Conservation (phyloP, 1,284 basidiomycete species). For the Leccinum solheimii region DNA sequence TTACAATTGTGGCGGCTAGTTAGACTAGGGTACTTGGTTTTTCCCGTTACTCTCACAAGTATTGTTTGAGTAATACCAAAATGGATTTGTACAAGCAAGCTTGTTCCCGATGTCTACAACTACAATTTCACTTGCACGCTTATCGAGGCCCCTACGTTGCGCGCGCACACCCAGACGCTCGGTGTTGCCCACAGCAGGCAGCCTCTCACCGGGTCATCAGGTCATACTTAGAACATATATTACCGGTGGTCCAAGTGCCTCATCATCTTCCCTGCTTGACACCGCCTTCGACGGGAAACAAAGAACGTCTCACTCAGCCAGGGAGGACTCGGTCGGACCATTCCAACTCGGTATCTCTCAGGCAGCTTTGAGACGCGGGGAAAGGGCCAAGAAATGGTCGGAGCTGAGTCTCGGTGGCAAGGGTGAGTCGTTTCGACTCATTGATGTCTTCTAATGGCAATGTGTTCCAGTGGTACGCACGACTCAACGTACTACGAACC, state of each 20-base stretch:
- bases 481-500: slow-evolving; percentile 77
- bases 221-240: slow-evolving; percentile 41
- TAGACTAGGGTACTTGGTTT: not conserved
- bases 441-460: slow-evolving; percentile 1
- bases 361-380: slow-evolving; percentile 51
- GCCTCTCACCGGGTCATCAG: not conserved
- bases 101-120: slow-evolving; percentile 11
- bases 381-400: slow-evolving; percentile 74
- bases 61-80: not conserved
- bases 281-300: slow-evolving; percentile 67
- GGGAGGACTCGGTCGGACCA: slow-evolving; percentile 71
- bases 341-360: slow-evolving; percentile 78
- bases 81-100: not conserved
- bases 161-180: not conserved
- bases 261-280: slow-evolving; percentile 59
- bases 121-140: slow-evolving; percentile 5
- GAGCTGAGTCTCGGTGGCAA: slow-evolving; percentile 82
- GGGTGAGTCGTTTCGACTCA: slow-evolving; percentile 48
- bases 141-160: slow-evolving; percentile 10
- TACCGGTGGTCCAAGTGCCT: slow-evolving; percentile 50
- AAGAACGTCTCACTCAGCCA: slow-evolving; percentile 36
- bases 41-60: not conserved
- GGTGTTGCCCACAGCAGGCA: not conserved
- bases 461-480: slow-evolving; percentile 33
- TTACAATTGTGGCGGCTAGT: not conserved